Evolutionary conservation across 306 rosid species (phyloP), one percentile per base, ranked within the genome.

Genomic region (Calophaca sinica): DNA sequence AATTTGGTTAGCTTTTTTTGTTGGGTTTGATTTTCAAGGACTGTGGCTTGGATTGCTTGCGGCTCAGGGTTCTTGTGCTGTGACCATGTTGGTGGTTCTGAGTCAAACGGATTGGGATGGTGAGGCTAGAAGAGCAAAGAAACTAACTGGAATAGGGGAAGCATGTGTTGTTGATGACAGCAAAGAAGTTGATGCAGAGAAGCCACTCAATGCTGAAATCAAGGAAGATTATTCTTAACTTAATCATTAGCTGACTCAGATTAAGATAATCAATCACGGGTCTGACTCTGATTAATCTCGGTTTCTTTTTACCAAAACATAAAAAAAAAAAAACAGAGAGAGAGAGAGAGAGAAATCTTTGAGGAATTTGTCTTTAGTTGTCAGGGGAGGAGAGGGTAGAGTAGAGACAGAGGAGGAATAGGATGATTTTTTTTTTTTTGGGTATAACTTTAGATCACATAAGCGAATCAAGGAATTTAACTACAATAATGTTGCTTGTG

Each of bases 31-130:
- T 76, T 92, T 96, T 65, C 69, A 46, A 82, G 99, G 99, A 2
- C 54, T 94, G 9, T 94, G 99, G 99, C 33, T 94, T 11, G 98
- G 96, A 2, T 88, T 94, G 1, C 62, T 94, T 78, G 99, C 87
- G 0, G 97, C 99, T 11, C 96, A 94, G 66, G 91, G 85, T 1
- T 82, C 89, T 11, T 94, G 99, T 72, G 96, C 96, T 5, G 74
- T 84, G 60, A 80, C 93, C 72, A 96, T 96, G 99, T 52, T 96
- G 88, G 85, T 90, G 51, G 87, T 90, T 67, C 75, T 96, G 83
- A 64, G 84, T 57, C 69, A 20, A 5, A 96, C 92, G 0, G 90
- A 96, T 80, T 96, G 99, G 99, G 84, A 80, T 3, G 14, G 6
- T 29, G 90, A 96, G 71, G 93, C 94, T 8, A 12, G 64, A n/a